These are phyloP conservation scores for Mucuna pruriens DNA, from an alignment of 306 rosid genomes.

Conservation along the genomic window DNA sequence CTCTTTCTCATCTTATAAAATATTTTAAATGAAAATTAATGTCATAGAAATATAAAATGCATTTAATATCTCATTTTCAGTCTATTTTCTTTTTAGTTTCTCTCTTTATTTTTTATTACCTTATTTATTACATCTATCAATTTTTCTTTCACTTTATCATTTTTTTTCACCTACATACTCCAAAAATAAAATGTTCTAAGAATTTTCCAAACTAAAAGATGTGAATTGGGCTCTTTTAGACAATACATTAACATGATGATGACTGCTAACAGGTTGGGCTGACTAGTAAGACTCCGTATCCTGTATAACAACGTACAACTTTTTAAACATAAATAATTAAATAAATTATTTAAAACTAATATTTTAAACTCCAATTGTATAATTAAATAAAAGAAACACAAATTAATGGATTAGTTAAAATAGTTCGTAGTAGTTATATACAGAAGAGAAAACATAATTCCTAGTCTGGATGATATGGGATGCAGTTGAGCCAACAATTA, in stretches of 20 bases:
- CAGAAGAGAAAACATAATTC: background rate
- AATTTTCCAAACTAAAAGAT: background rate
- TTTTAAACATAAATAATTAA: background rate
- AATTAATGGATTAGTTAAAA: background rate
- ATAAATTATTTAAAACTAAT: background rate
- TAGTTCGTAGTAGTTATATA: background rate
- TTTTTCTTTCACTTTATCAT: too few species aligned
- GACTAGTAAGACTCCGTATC: background rate
- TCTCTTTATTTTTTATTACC: too few species aligned
- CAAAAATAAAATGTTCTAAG: too few species aligned
- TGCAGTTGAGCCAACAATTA: background rate
- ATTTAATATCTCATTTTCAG: too few species aligned
- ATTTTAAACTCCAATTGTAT: background rate
- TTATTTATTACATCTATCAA: too few species aligned
- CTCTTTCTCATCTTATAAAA: too few species aligned
- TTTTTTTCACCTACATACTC: background rate
- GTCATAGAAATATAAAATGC: too few species aligned
- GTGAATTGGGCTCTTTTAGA: background rate
- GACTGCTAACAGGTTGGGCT: background rate
- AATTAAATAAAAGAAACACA: background rate
- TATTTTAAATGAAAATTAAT: too few species aligned
- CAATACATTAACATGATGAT: too few species aligned
- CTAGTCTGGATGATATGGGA: background rate
- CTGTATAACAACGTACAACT: background rate
- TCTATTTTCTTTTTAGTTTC: too few species aligned